Conservation (phyloP, 1,284 basidiomycete species). For the Limonomyces culmigenus region DNA sequence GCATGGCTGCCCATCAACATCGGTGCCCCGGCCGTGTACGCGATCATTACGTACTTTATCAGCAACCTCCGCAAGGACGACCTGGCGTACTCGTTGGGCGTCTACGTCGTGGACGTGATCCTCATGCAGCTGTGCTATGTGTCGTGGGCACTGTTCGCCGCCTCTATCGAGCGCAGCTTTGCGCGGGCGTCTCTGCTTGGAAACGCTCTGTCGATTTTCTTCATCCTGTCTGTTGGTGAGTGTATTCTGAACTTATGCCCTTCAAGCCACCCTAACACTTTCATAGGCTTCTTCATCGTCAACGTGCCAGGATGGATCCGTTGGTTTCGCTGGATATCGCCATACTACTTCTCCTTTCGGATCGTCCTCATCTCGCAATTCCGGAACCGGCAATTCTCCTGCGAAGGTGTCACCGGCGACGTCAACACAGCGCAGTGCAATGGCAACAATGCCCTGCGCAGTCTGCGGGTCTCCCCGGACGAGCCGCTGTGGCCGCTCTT, state of each 20-base stretch:
- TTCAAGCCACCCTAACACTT: neutral
- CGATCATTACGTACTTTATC: conserved; percentile 3
- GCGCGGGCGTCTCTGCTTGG: conserved; percentile 2
- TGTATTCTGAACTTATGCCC: no score
- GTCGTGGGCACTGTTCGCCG: conserved; percentile 2
- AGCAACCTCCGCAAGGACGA: conserved; percentile 1
- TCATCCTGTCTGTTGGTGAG: conserved; percentile 1
- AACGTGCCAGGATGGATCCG: conserved; percentile 2
- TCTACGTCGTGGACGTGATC: conserved; percentile 1
- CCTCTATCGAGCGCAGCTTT: conserved; percentile 1
- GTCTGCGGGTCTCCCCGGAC: neutral
- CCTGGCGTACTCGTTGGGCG: neutral
- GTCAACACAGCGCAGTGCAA: neutral
- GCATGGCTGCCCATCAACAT: conserved; percentile 3
- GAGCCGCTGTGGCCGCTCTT: neutral
- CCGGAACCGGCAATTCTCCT: neutral
- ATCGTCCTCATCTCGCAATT: conserved; percentile 2
- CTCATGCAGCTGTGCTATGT: conserved; percentile 1
- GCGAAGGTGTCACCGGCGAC: conserved; percentile 1
- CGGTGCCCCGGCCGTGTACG: neutral
- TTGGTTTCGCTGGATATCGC: conserved; percentile 3
- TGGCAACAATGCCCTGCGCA: conserved; percentile 2
- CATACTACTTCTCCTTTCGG: conserved; percentile 2
- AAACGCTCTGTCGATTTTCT: conserved; percentile 3
- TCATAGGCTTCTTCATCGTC: conserved; percentile 1